Conservation (phyloP, 2,329 filamentous ascomycete species). For the Penicillium sp. region DNA sequence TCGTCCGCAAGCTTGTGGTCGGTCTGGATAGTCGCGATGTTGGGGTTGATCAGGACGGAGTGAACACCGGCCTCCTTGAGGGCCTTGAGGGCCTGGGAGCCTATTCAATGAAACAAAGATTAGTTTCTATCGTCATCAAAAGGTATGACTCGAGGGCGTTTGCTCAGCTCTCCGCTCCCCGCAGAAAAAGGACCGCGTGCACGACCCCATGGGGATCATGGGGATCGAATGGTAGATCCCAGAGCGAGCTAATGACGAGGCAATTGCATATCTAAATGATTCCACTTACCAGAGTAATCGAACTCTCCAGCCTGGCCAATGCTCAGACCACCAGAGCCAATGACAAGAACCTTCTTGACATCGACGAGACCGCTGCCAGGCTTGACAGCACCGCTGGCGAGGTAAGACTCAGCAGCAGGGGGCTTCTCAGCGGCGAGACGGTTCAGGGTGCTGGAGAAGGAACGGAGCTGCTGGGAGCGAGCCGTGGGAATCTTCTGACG, state of each 20-base stretch:
- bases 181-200: constrained; percentile 2
- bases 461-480: constrained; percentile 46
- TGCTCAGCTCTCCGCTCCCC: constrained; percentile 9
- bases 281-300: constrained; percentile 86
- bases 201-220: constrained; percentile 3
- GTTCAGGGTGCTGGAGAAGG: constrained; percentile 45
- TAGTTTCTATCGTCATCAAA: constrained; percentile 14
- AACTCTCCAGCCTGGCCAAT: constrained; percentile 99
- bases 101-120: constrained; percentile 49
- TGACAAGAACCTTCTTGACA: constrained; percentile 96
- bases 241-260: neutral
- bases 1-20: constrained; percentile 95
- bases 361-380: constrained; percentile 74
- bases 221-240: neutral
- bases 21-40: constrained; percentile 98
- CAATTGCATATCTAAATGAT: neutral
- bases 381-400: constrained; percentile 84
- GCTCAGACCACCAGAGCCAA: constrained; percentile 90
- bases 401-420: constrained; percentile 81
- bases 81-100: constrained; percentile 93
- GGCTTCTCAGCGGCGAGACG: constrained; percentile 62
- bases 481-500: constrained; percentile 41
- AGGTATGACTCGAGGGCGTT: neutral
- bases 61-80: constrained; percentile 91
- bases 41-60: constrained; percentile 94